Evolutionary conservation across 202 grass and related monocot genomes (phyloP), one percentile per base, ranked within the genome.

Genomic region (Digitaria exilis): DNA sequence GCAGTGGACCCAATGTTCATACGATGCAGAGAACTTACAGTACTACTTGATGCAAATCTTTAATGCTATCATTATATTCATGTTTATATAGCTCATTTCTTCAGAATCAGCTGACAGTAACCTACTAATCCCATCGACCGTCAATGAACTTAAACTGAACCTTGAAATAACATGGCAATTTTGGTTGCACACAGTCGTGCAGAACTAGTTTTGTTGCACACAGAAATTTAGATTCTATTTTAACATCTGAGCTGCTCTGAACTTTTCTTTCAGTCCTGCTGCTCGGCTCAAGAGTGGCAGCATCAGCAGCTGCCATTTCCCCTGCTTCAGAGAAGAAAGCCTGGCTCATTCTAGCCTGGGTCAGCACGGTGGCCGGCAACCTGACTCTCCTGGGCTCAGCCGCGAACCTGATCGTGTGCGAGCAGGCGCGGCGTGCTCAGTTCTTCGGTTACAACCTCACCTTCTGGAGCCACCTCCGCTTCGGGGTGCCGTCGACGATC

Each of bases 351-450:
- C 82, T 97, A 1, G 92, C 95, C 24, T 97, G 69, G n/a, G 95
- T 89, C n/a, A 97, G 95, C 65, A 97, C 95, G 3, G 95, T 97
- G 49, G 95, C 95, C 9, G 95, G 95, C 17, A 97, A 97, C 84
- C 84, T 97, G 2, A 92, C 95, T 0, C 88, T 97, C 1, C 51
- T 97, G 2, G 95, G 95, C 66, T 97, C 95, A 17, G 95, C 95
- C 0, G 95, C 95, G 6, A 97, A 97, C 83, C 79, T 97, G 64
- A 97, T 97, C 69, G 95, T 97, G 9, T 97, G 95, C 22, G 95
- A 97, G 80, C 95, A 97, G 84, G 95, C 95, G 9, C 79, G 88
- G 32, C 65, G 95, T 13, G 86, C 88, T 8, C 88, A 92, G 64
- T 81, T 91, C 83, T 80, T 62, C 4, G 92, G 92, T 3, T 97